phyloP scores from a whole-genome alignment of 345 rosid species.

The Moringa oleifera region DNA sequence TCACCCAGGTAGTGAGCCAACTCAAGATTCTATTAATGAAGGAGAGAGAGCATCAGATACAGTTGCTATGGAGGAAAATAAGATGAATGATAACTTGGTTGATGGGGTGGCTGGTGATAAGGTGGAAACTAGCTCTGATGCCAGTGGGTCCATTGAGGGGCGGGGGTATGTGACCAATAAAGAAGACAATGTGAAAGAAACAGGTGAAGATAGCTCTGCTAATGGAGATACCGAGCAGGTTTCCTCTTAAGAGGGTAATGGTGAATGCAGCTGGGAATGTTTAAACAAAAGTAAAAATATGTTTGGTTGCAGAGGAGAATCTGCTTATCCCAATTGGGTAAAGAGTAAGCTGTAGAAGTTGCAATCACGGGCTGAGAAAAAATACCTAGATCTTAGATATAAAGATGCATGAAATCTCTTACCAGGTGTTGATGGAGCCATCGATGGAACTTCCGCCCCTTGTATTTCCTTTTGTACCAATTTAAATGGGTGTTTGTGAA shows the following conservation, averaged over 20 bases:
- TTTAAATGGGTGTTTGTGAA: too few species aligned
- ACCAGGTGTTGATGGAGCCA: neutral
- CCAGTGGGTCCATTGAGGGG: neutral
- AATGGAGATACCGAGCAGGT: constrained; percentile 21
- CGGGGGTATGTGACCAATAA: constrained; percentile 2
- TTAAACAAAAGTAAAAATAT: too few species aligned
- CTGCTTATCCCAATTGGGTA: too few species aligned
- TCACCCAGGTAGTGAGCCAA: neutral
- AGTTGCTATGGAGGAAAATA: constrained; percentile 3
- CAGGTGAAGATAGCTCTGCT: constrained; percentile 8
- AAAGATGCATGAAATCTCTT: neutral
- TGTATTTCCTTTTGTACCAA: neutral
- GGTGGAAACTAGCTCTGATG: neutral
- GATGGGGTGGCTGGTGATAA: constrained; percentile 20
- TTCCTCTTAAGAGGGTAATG: constrained; percentile 9
- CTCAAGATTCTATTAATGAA: neutral
- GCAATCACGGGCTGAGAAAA: neutral
- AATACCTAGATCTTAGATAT: neutral
- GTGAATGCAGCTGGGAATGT: neutral
- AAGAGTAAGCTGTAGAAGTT: neutral
- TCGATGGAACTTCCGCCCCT: neutral
- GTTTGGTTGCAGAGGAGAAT: too few species aligned
- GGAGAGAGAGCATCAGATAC: neutral
- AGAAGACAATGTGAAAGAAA: constrained; percentile 21
- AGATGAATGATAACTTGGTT: constrained; percentile 14